phyloP scores from a whole-genome alignment of 1,139 yeast genomes.

The Candida albicans region DNA sequence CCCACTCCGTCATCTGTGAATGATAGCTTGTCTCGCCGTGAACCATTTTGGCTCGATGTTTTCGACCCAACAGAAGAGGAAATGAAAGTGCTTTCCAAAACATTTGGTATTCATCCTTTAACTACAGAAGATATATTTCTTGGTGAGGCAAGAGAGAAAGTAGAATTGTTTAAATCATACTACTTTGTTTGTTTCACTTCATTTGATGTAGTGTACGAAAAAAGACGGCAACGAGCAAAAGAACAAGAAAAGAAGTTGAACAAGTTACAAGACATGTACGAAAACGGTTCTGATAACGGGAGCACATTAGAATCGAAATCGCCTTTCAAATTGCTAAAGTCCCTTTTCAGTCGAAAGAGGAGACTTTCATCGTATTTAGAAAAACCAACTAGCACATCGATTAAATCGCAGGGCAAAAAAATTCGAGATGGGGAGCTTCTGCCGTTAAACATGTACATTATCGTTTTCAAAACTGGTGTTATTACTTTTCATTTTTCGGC shows the following conservation, averaged over 20 bases:
- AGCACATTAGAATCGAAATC: conserved; percentile 23
- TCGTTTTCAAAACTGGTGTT: conserved; percentile 88
- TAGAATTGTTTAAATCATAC: conserved; percentile 84
- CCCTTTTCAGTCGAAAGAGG: conserved; percentile 7
- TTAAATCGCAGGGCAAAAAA: conserved; percentile 31
- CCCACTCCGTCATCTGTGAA: conserved; percentile 18
- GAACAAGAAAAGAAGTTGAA: conserved; percentile 43
- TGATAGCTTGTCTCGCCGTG: conserved; percentile 8
- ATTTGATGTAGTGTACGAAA: conserved; percentile 80
- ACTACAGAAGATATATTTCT: conserved; percentile 94
- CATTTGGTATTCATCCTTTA: conserved; percentile 92
- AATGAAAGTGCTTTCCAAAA: conserved; percentile 87
- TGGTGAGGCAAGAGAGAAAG: conserved; percentile 94
- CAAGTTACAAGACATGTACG: conserved; percentile 43
- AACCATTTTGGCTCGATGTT: conserved; percentile 90
- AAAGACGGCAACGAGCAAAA: conserved; percentile 50
- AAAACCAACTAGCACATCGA: conserved; percentile 22
- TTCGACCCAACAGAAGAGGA: conserved; percentile 94
- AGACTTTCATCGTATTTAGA: conserved; percentile 13
- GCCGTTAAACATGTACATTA: conserved; percentile 89
- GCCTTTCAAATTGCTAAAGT: conserved; percentile 8
- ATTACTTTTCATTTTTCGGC: conserved; percentile 92
- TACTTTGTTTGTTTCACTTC: conserved; percentile 93
- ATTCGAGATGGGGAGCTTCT: conserved; percentile 73
- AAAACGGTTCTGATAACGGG: conserved; percentile 15